Percentiles rank a stretch among this genome's conserved stretches.
Conservation (phyloP, 148 eudicot species). For the Camellia granthamiana region DNA sequence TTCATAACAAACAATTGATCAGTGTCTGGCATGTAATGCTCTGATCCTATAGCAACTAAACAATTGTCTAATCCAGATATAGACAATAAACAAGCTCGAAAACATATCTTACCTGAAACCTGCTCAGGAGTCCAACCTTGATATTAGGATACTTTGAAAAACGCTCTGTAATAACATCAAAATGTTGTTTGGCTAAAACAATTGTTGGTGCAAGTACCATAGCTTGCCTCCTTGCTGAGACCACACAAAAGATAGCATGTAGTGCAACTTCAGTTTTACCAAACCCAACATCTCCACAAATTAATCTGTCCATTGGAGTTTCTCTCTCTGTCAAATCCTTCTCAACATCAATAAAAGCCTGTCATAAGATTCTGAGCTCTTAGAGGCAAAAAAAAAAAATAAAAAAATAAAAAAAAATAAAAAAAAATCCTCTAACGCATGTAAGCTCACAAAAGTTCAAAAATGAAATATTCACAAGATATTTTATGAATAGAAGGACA, state of each 20-base stretch:
- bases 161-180: constrained; percentile 73
- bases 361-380: constrained; percentile 40
- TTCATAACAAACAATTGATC: not conserved
- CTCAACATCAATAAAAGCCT: constrained; percentile 96
- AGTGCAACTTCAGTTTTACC: constrained; percentile 99
- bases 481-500: not conserved
- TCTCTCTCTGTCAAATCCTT: constrained; percentile 91
- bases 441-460: not conserved
- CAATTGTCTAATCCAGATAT: not conserved
- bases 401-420: not conserved
- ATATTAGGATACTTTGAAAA: constrained; percentile 60
- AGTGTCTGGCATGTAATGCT: not conserved
- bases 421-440: not conserved
- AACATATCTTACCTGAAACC: constrained; percentile 76
- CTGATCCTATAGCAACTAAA: not conserved
- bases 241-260: constrained; percentile 89
- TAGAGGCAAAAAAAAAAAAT: constrained; percentile 3
- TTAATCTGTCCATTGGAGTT: constrained; percentile 96
- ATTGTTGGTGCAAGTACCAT: constrained; percentile 97
- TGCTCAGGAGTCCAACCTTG: constrained; percentile 87
- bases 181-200: constrained; percentile 94
- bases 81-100: constrained; percentile 8
- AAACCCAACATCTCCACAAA: constrained; percentile 98
- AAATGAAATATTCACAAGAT: not conserved
- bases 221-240: constrained; percentile 91